Evolutionary conservation across 106 monocot species (phyloP).

Genomic region (Apostasia shenzhenica): DNA sequence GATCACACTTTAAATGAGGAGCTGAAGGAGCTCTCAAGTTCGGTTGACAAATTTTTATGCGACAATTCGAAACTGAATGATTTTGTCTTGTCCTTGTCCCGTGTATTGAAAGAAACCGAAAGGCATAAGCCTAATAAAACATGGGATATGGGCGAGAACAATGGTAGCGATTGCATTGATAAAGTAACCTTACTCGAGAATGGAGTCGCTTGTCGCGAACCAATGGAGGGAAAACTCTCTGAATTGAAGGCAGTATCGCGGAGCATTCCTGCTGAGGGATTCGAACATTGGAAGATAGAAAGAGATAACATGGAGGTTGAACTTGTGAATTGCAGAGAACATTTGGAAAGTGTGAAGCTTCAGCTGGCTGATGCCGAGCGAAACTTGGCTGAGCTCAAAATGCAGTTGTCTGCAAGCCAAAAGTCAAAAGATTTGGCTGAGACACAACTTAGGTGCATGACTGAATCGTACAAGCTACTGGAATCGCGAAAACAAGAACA

Average conservation of each 20-base stretch:
- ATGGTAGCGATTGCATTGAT: conserved; percentile 63
- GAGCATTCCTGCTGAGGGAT: conserved; percentile 39
- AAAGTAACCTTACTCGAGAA: conserved; percentile 83
- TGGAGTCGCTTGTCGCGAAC: conserved; percentile 33
- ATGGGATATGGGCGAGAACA: conserved; percentile 22
- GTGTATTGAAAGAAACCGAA: conserved; percentile 32
- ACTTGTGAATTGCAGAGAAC: conserved; percentile 52
- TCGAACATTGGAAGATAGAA: conserved; percentile 64
- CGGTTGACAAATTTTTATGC: conserved; percentile 39
- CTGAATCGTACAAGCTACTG: conserved; percentile 78
- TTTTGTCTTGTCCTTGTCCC: conserved; percentile 47
- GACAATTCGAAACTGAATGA: conserved; percentile 27
- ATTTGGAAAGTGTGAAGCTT: conserved; percentile 36
- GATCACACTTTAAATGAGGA: conserved; percentile 18
- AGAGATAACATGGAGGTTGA: conserved; percentile 50
- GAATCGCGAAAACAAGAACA: conserved; percentile 51
- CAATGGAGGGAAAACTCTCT: conserved; percentile 26
- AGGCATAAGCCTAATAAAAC: conserved; percentile 12
- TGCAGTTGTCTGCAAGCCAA: conserved; percentile 49
- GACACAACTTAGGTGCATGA: conserved; percentile 96
- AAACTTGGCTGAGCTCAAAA: conserved; percentile 33
- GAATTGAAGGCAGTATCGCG: conserved; percentile 27
- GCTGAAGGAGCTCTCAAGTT: conserved; percentile 50
- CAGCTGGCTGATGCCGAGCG: conserved; percentile 47
- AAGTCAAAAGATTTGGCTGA: conserved; percentile 80